Base-by-base conservation (phyloP, 495 filamentous ascomycete species). In the Lophiotrema nucula region DNA sequence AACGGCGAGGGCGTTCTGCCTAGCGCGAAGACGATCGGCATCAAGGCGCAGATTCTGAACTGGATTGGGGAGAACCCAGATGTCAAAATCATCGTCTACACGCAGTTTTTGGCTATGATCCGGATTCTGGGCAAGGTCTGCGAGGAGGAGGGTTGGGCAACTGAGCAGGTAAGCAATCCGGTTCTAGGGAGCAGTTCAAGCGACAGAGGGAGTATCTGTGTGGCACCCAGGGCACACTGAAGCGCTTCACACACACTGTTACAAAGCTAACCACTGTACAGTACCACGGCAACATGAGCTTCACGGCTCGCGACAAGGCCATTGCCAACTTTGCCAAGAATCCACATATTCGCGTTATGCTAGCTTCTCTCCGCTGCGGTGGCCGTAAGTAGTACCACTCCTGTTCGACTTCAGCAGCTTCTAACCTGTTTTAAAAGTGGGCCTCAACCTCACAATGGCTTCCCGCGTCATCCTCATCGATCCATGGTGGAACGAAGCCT, bases 401-500 rank as follows among this genome's bases (percentile, higher is more conserved):
- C 16, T 8, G 8, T 35, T 15, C 31, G 8, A 8, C 15, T 8
- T 35, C 8, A 8, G 8, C 31, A 35, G 8, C 8, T 35, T 8
- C 38, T 54, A n/a, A 47, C 39, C 8, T 8, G n/a, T 56, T 46
- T 21, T n/a, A n/a, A n/a, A n/a, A 60, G 52, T 62, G 13, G 70
- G 72, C 5, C 60, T 73, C 15, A 77, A 77, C 54, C 54, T 76
- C 15, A 74, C 71, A 1, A 71, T 71, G 64, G 74, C 73, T 6
- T 64, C 55, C 13, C 59, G 74, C 0, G 75, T 77, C 5, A 77
- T 81, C 41, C 50, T 74, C 15, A 56, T 72, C 1, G 77, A 79
- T 42, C 67, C 63, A 4, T 77, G 72, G 76, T 78, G 74, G 76
- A 72, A 78, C 45, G 28, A 13, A 11, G 53, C 58, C 8, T 33